Percentiles rank a stretch among this genome's conserved stretches.
phyloP scores from a whole-genome alignment of 1,139 yeast species.

The Taphrina confusa region DNA sequence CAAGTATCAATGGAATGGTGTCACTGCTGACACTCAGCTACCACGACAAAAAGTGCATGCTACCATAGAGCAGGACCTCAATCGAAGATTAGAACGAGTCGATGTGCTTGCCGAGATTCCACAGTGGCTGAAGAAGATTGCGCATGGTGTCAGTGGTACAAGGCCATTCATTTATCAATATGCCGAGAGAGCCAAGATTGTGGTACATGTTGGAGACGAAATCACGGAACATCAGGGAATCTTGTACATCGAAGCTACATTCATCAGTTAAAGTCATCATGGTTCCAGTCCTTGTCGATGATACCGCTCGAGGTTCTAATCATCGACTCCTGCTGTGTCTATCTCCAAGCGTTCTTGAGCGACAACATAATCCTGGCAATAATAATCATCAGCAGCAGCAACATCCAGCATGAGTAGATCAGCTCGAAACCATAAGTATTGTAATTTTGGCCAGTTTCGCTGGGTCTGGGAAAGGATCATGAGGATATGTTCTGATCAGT shows the following conservation, averaged over 20 bases:
- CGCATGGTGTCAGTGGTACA: constrained; percentile 91
- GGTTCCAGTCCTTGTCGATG: too few species aligned
- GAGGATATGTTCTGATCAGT: too few species aligned
- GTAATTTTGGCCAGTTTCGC: too few species aligned
- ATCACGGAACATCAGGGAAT: constrained; percentile 53
- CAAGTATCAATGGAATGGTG: constrained; percentile 59
- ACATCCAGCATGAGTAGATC: too few species aligned
- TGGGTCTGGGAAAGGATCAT: too few species aligned
- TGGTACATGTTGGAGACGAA: constrained; percentile 42
- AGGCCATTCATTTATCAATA: constrained; percentile 93
- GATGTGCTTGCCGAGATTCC: constrained; percentile 99
- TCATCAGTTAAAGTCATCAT: constrained; percentile 48
- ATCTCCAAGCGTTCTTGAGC: too few species aligned
- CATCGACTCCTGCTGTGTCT: too few species aligned
- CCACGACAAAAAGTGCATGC: constrained; percentile 45
- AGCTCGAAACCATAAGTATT: too few species aligned
- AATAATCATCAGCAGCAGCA: too few species aligned
- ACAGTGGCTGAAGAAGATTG: constrained; percentile 86
- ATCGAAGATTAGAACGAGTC: constrained; percentile 68
- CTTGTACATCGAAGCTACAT: constrained; percentile 62
- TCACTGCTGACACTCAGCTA: constrained; percentile 44
- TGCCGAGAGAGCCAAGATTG: constrained; percentile 57
- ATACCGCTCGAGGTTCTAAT: too few species aligned
- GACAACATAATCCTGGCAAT: too few species aligned
- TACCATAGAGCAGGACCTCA: constrained; percentile 52